These are phyloP conservation scores for Hymenoscyphus scutula DNA, from an alignment of 2,329 filamentous ascomycete genomes.

Conservation along the genomic window DNA sequence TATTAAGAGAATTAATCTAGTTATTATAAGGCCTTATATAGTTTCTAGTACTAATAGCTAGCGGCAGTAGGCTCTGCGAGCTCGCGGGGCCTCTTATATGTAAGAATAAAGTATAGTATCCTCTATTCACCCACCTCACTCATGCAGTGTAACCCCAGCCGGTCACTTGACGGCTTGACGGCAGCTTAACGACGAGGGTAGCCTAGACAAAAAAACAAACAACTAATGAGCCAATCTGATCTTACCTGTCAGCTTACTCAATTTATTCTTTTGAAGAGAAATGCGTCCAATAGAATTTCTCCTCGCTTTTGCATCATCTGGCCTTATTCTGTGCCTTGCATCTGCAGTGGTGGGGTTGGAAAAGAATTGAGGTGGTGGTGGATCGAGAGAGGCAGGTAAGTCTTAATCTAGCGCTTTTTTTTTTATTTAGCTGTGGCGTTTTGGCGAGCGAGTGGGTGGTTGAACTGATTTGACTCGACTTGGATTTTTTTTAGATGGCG, in stretches of 20 bases:
- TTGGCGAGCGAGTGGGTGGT: constrained; percentile 13
- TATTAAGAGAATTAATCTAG: no score
- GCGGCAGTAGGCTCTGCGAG: neutral
- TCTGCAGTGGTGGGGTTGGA: constrained; percentile 15
- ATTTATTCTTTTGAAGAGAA: neutral
- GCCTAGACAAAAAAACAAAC: no score
- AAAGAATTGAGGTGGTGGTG: no score
- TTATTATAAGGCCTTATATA: no score
- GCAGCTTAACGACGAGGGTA: no score
- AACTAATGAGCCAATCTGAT: constrained; percentile 1
- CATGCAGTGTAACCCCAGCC: constrained; percentile 10
- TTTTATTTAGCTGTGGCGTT: neutral
- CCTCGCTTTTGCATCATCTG: constrained; percentile 19
- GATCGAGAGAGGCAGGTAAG: neutral
- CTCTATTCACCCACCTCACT: no score
- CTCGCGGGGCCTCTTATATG: no score
- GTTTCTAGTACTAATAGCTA: no score
- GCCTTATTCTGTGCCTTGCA: constrained; percentile 22
- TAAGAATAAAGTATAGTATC: constrained; percentile 3
- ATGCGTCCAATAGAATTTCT: constrained; percentile 7
- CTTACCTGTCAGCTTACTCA: constrained; percentile 15
- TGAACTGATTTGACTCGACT: constrained; percentile 7
- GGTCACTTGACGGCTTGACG: constrained; percentile 13
- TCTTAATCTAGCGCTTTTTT: neutral
- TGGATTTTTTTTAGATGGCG: constrained; percentile 8